Evolutionary conservation across 2,329 filamentous ascomycete species (phyloP).

Genomic region (Fusarium sterilihyphosum): DNA sequence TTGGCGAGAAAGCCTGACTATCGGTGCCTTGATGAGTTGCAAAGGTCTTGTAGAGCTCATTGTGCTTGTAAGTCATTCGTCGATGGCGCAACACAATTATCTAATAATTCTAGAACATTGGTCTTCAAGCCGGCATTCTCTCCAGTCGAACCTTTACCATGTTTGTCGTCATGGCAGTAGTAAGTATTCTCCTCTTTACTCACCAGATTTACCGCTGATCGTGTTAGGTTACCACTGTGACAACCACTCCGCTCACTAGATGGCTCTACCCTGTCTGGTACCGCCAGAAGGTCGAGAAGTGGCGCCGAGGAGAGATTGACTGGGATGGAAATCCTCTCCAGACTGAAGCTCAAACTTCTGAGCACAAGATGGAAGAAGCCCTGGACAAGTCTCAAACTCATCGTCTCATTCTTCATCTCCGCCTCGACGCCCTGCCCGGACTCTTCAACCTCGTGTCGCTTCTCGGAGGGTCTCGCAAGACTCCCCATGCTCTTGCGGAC

Average conservation of each 20-base stretch:
- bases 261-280: slow-evolving; percentile 76
- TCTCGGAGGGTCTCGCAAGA: slow-evolving; percentile 38
- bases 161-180: slow-evolving; percentile 91
- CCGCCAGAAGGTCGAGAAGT: slow-evolving; percentile 61
- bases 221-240: slow-evolving; percentile 75
- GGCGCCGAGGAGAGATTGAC: slow-evolving; percentile 87
- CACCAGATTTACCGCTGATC: neutral
- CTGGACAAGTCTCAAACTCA: slow-evolving; percentile 42
- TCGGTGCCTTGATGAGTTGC: slow-evolving; percentile 94
- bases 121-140: slow-evolving; percentile 83
- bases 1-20: slow-evolving; percentile 90
- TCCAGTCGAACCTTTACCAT: slow-evolving; percentile 88
- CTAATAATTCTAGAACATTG: slow-evolving; percentile 66
- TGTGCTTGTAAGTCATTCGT: slow-evolving; percentile 72
- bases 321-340: slow-evolving; percentile 68
- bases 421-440: slow-evolving; percentile 44
- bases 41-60: slow-evolving; percentile 96
- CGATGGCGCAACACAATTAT: accelerated
- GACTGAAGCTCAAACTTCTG: slow-evolving; percentile 38
- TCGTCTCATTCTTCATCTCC: slow-evolving; percentile 42
- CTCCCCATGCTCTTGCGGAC: neutral
- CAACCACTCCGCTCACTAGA: slow-evolving; percentile 80
- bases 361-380: slow-evolving; percentile 42
- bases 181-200: neutral
- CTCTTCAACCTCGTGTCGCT: slow-evolving; percentile 45